These are phyloP conservation scores for Coccomyxa sp. DNA, from an alignment of 139 green algal species.

Conservation along the genomic window DNA sequence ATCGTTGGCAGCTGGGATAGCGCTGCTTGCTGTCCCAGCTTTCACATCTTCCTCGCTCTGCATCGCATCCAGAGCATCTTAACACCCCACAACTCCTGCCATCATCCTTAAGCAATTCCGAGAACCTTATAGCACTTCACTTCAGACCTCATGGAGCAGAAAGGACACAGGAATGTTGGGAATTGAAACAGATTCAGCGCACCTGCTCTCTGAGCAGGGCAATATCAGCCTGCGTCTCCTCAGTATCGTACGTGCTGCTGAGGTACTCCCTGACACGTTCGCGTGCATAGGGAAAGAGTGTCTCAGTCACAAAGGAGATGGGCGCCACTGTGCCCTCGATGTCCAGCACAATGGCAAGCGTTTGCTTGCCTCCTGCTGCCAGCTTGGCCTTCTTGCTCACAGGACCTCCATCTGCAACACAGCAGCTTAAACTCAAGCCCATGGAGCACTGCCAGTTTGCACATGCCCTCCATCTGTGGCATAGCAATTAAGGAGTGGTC, in stretches of 20 bases:
- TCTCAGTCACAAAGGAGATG: conserved; percentile 84
- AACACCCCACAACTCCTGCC: no score
- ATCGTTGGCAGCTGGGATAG: neutral
- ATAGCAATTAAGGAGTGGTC: neutral
- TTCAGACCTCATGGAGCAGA: no score
- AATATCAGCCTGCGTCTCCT: conserved; percentile 67
- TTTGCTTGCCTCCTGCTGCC: neutral
- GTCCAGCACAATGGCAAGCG: conserved; percentile 79
- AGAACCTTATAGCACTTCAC: no score
- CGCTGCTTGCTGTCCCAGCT: neutral
- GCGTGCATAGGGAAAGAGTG: conserved; percentile 83
- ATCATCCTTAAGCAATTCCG: no score
- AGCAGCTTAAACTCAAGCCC: neutral
- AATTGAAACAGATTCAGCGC: no score
- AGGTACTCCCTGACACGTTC: conserved; percentile 46
- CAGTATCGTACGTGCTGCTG: conserved; percentile 44
- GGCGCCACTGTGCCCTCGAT: conserved; percentile 94
- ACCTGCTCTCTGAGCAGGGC: conserved; percentile 56
- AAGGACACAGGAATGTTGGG: no score
- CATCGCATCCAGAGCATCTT: neutral
- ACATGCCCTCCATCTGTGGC: neutral
- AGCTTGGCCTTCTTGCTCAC: conserved; percentile 19
- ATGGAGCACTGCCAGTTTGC: neutral
- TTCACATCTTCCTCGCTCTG: neutral
- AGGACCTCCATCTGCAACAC: conserved; percentile 17